phyloP scores from a whole-genome alignment of 805 yeast species.

The Monosporozyma aerobia region DNA sequence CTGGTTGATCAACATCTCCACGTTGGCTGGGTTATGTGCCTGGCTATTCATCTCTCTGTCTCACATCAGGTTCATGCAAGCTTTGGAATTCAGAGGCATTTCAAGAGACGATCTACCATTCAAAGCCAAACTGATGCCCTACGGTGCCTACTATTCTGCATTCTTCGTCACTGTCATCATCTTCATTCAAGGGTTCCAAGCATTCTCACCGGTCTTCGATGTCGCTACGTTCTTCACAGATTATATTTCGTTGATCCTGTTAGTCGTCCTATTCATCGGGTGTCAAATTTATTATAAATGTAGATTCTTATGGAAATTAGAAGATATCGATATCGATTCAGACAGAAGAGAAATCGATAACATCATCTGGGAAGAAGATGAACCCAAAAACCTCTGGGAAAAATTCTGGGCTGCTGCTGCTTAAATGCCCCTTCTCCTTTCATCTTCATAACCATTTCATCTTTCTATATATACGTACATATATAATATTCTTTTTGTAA shows the following conservation, averaged over 20 bases:
- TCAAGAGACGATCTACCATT: slow-evolving; percentile 58
- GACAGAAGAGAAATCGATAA: slow-evolving; percentile 56
- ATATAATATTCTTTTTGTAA: background rate
- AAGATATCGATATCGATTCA: slow-evolving; percentile 54
- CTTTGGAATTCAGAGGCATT: slow-evolving; percentile 50
- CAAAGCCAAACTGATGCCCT: slow-evolving; percentile 59
- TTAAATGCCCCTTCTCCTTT: slow-evolving; percentile 4
- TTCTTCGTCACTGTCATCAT: slow-evolving; percentile 44
- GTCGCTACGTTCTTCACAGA: slow-evolving; percentile 53
- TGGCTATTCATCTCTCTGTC: slow-evolving; percentile 55
- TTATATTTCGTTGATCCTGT: slow-evolving; percentile 53
- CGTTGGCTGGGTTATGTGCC: slow-evolving; percentile 58
- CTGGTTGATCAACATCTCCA: slow-evolving; percentile 60
- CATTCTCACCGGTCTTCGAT: slow-evolving; percentile 45
- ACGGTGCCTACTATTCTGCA: slow-evolving; percentile 51
- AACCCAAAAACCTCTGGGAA: slow-evolving; percentile 43
- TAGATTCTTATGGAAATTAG: slow-evolving; percentile 38
- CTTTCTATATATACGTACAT: too few species aligned
- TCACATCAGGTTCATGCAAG: slow-evolving; percentile 55
- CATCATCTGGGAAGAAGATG: slow-evolving; percentile 44
- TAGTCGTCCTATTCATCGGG: slow-evolving; percentile 41
- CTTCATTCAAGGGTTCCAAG: slow-evolving; percentile 60
- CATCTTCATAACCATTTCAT: background rate
- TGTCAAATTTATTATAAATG: slow-evolving; percentile 44
- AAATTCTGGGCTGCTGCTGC: slow-evolving; percentile 40